A percentile compares a stretch with the other conserved stretches of the same genome.
Evolutionary conservation across 1,284 basidiomycete species (phyloP).

Genomic region (Peniophora sp.): DNA sequence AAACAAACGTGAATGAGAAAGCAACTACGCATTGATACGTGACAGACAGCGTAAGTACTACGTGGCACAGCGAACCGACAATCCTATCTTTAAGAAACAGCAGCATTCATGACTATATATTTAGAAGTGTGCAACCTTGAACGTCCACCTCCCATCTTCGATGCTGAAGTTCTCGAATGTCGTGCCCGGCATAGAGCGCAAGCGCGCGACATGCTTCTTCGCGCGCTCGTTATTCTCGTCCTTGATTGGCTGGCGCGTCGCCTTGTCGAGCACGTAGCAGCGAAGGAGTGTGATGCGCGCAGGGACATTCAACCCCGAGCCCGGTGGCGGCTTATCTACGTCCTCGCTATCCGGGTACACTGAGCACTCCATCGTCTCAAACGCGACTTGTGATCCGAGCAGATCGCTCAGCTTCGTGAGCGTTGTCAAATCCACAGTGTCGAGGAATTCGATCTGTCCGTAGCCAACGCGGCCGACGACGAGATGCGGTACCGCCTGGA

Average conservation of each 20-base stretch:
- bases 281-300: slow-evolving; percentile 75
- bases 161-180: slow-evolving; percentile 80
- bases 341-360: slow-evolving; percentile 89
- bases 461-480: slow-evolving; percentile 87
- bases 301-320: slow-evolving; percentile 85
- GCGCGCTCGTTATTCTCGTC: slow-evolving; percentile 71
- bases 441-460: slow-evolving; percentile 86
- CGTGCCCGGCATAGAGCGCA: slow-evolving; percentile 83
- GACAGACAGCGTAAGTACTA: too few relatives aligned
- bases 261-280: slow-evolving; percentile 90
- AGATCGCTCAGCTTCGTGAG: slow-evolving; percentile 76
- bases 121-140: slow-evolving; percentile 90
- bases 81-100: too few relatives aligned
- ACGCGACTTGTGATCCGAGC: slow-evolving; percentile 81
- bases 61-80: too few relatives aligned
- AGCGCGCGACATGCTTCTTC: slow-evolving; percentile 74
- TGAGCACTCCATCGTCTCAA: slow-evolving; percentile 87
- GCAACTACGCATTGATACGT: too few relatives aligned
- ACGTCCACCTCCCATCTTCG: slow-evolving; percentile 85
- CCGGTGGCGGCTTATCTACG: slow-evolving; percentile 72
- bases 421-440: slow-evolving; percentile 89
- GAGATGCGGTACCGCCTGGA: slow-evolving; percentile 64
- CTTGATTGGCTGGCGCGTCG: slow-evolving; percentile 85
- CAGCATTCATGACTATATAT: background rate
- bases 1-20: too few relatives aligned